These are phyloP conservation scores for Neurospora terricola DNA, from an alignment of 495 filamentous ascomycete species.

Conservation along the genomic window DNA sequence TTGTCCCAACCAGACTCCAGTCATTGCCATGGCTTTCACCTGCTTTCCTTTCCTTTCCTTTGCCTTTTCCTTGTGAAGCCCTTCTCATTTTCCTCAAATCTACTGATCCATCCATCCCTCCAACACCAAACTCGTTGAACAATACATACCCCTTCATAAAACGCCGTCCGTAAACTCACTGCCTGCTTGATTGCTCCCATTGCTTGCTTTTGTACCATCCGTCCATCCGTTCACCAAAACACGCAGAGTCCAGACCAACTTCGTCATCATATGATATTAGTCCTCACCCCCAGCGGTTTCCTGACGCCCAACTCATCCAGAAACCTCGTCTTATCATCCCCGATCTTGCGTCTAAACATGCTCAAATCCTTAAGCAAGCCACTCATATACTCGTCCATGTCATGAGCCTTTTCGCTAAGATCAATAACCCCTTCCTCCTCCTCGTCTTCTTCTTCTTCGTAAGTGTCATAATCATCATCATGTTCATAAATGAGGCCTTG, in stretches of 20 bases:
- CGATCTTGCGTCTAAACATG: constrained; percentile 74
- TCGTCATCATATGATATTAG: constrained; percentile 12
- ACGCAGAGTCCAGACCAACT: neutral
- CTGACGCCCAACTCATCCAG: constrained; percentile 21
- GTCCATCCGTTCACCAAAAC: neutral
- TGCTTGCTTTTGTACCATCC: neutral
- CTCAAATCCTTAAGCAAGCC: constrained; percentile 66
- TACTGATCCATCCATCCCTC: neutral
- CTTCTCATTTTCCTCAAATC: neutral
- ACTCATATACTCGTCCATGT: constrained; percentile 59
- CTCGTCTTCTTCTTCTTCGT: constrained; percentile 17
- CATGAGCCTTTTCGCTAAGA: constrained; percentile 30
- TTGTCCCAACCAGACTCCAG: neutral
- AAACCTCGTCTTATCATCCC: constrained; percentile 58
- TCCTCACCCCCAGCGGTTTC: constrained; percentile 17
- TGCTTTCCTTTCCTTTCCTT: neutral
- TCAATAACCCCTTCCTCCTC: constrained; percentile 3
- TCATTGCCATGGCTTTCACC: neutral
- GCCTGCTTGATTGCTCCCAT: neutral
- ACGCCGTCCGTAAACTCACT: neutral
- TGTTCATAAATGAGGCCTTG: neutral
- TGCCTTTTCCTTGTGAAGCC: neutral
- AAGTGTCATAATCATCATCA: constrained; percentile 13
- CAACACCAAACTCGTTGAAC: neutral
- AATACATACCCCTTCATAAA: neutral